phyloP scores from a whole-genome alignment of 148 eudicot genomes.

The Camellia granthamiana region DNA sequence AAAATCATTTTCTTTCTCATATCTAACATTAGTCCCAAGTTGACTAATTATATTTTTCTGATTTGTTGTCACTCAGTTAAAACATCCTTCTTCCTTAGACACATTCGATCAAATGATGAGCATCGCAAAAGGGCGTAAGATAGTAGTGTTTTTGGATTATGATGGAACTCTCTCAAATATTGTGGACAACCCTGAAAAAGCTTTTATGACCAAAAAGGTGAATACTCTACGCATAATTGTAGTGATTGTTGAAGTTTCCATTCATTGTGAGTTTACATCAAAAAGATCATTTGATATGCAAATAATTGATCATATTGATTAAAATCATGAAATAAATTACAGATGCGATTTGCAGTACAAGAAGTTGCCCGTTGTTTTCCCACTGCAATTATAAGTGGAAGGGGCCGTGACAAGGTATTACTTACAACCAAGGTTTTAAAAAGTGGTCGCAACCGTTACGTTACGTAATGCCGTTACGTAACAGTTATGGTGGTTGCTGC shows the following conservation, averaged over 20 bases:
- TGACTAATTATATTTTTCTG: background rate
- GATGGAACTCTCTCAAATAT: constrained; percentile 60
- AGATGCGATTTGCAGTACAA: constrained; percentile 53
- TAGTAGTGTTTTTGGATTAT: constrained; percentile 49
- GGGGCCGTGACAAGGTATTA: constrained; percentile 55
- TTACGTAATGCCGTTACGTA: no score
- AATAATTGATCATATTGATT: background rate
- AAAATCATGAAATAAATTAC: constrained; percentile 16
- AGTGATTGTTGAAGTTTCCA: constrained; percentile 6
- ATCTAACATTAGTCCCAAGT: background rate
- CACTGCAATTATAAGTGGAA: constrained; percentile 66
- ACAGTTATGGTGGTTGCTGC: no score
- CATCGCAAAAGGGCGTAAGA: constrained; percentile 34
- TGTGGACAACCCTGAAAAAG: constrained; percentile 49
- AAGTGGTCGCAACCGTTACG: no score
- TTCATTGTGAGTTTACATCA: background rate
- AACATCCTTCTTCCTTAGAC: constrained; percentile 52
- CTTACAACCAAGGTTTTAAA: background rate
- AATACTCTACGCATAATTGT: background rate
- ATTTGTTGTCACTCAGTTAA: constrained; percentile 24
- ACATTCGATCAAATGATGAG: constrained; percentile 36
- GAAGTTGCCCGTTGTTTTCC: constrained; percentile 55
- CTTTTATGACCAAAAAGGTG: constrained; percentile 53
- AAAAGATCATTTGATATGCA: background rate
- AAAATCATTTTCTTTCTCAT: background rate